Conservation (phyloP, 345 rosid genomes). For the Garcia nutans region DNA sequence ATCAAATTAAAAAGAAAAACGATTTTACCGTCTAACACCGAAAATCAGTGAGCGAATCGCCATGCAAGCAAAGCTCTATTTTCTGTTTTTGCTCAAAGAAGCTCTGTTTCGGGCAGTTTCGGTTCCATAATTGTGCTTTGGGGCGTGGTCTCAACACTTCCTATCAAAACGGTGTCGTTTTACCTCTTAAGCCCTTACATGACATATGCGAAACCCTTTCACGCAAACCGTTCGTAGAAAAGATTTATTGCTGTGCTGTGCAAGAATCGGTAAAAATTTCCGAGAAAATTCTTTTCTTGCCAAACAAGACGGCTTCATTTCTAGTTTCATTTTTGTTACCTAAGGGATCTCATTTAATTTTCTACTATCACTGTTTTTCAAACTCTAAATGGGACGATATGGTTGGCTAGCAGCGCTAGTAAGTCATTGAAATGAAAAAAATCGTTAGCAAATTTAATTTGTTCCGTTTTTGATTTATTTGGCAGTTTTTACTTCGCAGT, state of each 20-base stretch:
- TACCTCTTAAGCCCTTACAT: not conserved
- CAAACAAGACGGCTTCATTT: constrained; percentile 12
- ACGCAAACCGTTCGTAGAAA: not conserved
- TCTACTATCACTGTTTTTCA: not conserved
- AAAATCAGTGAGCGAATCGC: constrained; percentile 26
- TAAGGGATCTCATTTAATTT: not conserved
- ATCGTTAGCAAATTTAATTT: not conserved
- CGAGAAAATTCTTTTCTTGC: constrained; percentile 20
- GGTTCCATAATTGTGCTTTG: too few species aligned
- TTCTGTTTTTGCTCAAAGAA: not conserved
- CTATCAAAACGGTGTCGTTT: constrained; percentile 6
- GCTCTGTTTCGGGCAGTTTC: not conserved
- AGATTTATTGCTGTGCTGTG: not conserved
- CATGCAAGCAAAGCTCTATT: constrained; percentile 11
- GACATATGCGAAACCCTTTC: constrained; percentile 2
- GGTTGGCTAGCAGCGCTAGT: constrained; percentile 49
- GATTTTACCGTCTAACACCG: constrained; percentile 14
- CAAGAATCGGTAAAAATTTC: not conserved
- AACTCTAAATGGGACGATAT: constrained; percentile 46
- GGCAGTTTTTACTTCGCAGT: constrained; percentile 32
- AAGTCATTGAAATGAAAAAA: constrained; percentile 19
- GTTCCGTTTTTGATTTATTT: not conserved
- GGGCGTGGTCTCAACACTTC: not conserved
- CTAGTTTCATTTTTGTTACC: not conserved
- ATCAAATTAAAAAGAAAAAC: not conserved